Evolutionary conservation across 805 yeast species (phyloP).

Genomic region (Saccharomycodes ludwigii): DNA sequence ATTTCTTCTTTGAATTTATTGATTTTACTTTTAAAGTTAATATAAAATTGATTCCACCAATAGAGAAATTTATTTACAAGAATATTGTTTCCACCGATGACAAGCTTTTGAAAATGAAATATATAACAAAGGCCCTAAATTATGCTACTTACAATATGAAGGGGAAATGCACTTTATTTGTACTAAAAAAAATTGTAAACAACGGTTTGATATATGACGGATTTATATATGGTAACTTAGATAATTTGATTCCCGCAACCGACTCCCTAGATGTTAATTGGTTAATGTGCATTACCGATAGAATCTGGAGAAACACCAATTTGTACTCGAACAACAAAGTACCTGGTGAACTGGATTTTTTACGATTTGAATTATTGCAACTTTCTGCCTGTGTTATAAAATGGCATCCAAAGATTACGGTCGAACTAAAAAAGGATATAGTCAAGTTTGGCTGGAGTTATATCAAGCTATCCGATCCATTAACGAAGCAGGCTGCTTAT

Average conservation of each 20-base stretch:
- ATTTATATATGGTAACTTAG: constrained; percentile 33
- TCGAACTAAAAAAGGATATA: constrained; percentile 63
- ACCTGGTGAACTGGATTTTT: constrained; percentile 61
- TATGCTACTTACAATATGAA: constrained; percentile 35
- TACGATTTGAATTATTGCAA: constrained; percentile 68
- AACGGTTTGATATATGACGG: constrained; percentile 56
- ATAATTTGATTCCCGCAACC: constrained; percentile 28
- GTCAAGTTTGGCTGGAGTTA: constrained; percentile 93
- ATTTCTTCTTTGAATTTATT: constrained; percentile 34
- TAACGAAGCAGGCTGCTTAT: constrained; percentile 87
- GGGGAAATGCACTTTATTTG: constrained; percentile 44
- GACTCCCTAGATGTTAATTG: constrained; percentile 34
- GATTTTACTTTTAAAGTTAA: constrained; percentile 18
- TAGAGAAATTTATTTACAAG: constrained; percentile 48
- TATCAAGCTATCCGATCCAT: constrained; percentile 75
- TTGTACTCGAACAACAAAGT: constrained; percentile 32
- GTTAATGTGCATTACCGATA: constrained; percentile 48
- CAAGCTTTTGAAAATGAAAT: constrained; percentile 32
- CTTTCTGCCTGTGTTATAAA: constrained; percentile 66
- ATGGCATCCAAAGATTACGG: constrained; percentile 47
- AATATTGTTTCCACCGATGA: constrained; percentile 42
- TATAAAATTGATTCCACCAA: constrained; percentile 21
- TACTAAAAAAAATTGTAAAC: constrained; percentile 51
- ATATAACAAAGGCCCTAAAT: constrained; percentile 39
- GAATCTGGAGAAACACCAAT: constrained; percentile 61